A percentile compares a stretch with the other conserved stretches of the same genome.
These are phyloP conservation scores for Leccinum disarticulatum DNA, from an alignment of 768 basidiomycete genomes.

Conservation along the genomic window DNA sequence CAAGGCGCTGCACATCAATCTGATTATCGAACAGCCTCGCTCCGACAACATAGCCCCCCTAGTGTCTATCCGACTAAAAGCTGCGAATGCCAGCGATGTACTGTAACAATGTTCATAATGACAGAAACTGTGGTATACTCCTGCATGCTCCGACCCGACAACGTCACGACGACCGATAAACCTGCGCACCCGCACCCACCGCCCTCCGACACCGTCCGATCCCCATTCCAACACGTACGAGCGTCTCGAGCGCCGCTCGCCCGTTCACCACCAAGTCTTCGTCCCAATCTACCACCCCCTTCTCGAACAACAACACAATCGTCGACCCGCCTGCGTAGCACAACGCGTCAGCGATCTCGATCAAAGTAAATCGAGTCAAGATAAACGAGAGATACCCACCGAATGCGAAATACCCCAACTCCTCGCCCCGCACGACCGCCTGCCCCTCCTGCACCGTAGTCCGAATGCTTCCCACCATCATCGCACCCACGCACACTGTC, in stretches of 20 bases:
- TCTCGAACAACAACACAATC: conserved; percentile 88
- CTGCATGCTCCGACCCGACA: neutral
- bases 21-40: neutral
- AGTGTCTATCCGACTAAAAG: neutral
- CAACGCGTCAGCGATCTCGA: neutral
- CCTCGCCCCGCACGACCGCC: conserved; percentile 76
- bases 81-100: neutral
- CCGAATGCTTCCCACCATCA: conserved; percentile 93
- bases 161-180: conserved; percentile 1
- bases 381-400: conserved; percentile 47
- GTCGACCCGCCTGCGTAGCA: conserved; percentile 74
- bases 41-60: neutral
- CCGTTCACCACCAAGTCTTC: conserved; percentile 86
- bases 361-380: neutral
- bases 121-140: neutral
- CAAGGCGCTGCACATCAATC: neutral
- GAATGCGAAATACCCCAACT: conserved; percentile 94
- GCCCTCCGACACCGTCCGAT: conserved; percentile 50
- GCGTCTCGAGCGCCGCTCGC: conserved; percentile 82
- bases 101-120: neutral
- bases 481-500: conserved; percentile 89
- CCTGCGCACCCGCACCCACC: neutral
- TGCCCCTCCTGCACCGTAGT: conserved; percentile 88
- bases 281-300: conserved; percentile 84
- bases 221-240: conserved; percentile 86